Base-by-base conservation (phyloP, 139 green algal genomes). In the Volvox africanus region DNA sequence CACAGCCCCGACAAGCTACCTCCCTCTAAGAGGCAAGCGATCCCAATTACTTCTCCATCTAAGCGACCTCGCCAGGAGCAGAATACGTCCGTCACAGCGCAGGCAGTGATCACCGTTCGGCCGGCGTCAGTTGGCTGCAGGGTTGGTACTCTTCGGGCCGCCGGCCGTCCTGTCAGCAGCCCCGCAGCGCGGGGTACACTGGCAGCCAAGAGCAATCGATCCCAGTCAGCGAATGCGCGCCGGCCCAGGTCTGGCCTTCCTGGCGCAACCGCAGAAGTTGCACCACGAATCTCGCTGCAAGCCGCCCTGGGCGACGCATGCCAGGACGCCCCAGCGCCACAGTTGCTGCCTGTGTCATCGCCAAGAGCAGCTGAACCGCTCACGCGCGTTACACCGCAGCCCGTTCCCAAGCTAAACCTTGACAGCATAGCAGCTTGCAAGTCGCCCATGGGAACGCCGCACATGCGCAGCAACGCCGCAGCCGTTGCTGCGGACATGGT, bases 1-100 rank as follows among this genome's bases (percentile, higher is more conserved):
- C 12, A 79, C 37, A 82, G 85, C 85, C 85, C 85, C 33, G 20
- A 61, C 16, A 69, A 82, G 85, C 68, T 82, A 11, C 85, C 85
- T 20, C 85, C 85, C 0, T 82, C 85, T 26, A 89, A 89, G 85
- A 67, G 85, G 1, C n/a, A 55, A 26, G 85, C 62, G 20, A 28
- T n/a, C 0, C 44, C 16, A 26, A 33, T 75, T 19, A 50, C 71
- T 0, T 82, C 69, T 11, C 85, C 85, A 2, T 82, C 85, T 1
- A 89, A 89, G 69, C 85, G 85, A 0, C 69, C 85, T 6, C 37
- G 85, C 17, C 85, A 71, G 37, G 69, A 82, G 18, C 22, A 19
- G 21, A 55, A 20, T 26, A n/a, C 32, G 32, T 55, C 75, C 14
- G 75, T 55, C 9, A 55, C 44, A 55, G 21, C 33, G 32, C 33